Conservation (phyloP, 2,329 filamentous ascomycete species). For the Tetracladium maxilliforme region DNA sequence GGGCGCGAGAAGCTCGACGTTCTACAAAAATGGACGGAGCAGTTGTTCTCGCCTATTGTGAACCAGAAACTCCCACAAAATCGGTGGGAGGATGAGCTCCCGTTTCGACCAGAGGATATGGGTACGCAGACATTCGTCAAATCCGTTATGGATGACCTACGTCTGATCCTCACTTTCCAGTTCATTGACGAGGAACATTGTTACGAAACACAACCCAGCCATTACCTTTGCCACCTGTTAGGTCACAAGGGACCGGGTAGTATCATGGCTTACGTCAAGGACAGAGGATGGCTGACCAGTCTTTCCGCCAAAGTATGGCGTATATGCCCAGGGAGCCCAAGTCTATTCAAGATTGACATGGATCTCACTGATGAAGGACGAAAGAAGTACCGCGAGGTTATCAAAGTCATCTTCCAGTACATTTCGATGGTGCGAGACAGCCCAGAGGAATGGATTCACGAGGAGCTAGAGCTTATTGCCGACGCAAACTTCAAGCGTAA, state of each 20-base stretch:
- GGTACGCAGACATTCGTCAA: constrained; percentile 54
- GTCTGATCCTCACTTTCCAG: constrained; percentile 52
- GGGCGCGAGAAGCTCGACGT: constrained; percentile 53
- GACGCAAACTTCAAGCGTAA: constrained; percentile 93
- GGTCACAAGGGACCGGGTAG: constrained; percentile 65
- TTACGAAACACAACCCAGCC: constrained; percentile 52
- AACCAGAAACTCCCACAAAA: constrained; percentile 53
- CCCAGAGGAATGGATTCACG: constrained; percentile 84
- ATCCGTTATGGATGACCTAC: constrained; percentile 56
- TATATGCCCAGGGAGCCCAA: constrained; percentile 47
- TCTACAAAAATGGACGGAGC: constrained; percentile 52
- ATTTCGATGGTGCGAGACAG: constrained; percentile 71
- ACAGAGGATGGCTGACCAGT: constrained; percentile 56
- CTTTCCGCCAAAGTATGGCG: constrained; percentile 48
- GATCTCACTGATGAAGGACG: constrained; percentile 49
- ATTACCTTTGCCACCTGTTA: constrained; percentile 59
- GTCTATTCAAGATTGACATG: constrained; percentile 51
- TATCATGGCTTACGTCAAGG: constrained; percentile 57
- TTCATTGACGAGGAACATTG: constrained; percentile 55
- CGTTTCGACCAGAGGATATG: constrained; percentile 44
- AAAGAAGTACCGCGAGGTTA: constrained; percentile 44
- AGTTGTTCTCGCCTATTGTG: constrained; percentile 51
- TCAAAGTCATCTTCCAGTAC: constrained; percentile 63
- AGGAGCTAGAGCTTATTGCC: constrained; percentile 79
- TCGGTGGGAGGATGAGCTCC: constrained; percentile 48